Evolutionary conservation across 164 flowering plant genomes (phyloP), one percentile per base, ranked within the genome.

Genomic region (Paratinospora sagittata): DNA sequence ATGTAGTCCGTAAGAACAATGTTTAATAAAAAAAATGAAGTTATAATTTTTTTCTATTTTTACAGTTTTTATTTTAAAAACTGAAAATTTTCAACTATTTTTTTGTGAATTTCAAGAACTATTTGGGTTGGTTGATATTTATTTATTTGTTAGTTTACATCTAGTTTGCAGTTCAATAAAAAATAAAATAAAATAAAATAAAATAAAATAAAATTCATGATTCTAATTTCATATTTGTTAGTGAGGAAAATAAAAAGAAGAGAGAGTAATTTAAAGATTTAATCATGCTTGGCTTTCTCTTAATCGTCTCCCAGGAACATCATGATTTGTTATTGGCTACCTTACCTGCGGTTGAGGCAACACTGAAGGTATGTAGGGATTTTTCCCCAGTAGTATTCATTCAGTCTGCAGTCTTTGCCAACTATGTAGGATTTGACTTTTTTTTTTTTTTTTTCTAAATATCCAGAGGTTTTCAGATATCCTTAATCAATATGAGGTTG

Each of bases 251-350:
- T 8, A 41, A 3, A 41, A 41, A 41, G 45, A 41, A 41, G 3
- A 41, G 24, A 68, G 66, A 57, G 6, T 27, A 52, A 34, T 73
- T 27, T 52, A 63, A 26, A 61, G n/a, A 33, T 36, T 8, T 34
- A 23, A 27, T 27, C 64, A 47, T 16, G 26, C 58, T 70, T 78
- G 55, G 65, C 67, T 52, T 66, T 68, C 60, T 67, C 47, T 73
- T 19, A 19, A 72, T 68, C 39, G 6, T 78, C 66, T 66, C 66
- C 27, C 86, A 95, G 98, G 98, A 95, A 73, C 97, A 92, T 83
- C 97, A 88, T 77, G 97, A 95, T 82, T 92, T 90, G 72, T 78
- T 95, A 66, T 74, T 92, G 81, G 75, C 86, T 72, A 78, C 89
- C 39, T 78, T 91, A 74, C 98, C 98, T 14, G 90, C 93, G 62